These are phyloP conservation scores for Chlorella ohadii DNA, from an alignment of 139 green algal species.

Conservation along the genomic window DNA sequence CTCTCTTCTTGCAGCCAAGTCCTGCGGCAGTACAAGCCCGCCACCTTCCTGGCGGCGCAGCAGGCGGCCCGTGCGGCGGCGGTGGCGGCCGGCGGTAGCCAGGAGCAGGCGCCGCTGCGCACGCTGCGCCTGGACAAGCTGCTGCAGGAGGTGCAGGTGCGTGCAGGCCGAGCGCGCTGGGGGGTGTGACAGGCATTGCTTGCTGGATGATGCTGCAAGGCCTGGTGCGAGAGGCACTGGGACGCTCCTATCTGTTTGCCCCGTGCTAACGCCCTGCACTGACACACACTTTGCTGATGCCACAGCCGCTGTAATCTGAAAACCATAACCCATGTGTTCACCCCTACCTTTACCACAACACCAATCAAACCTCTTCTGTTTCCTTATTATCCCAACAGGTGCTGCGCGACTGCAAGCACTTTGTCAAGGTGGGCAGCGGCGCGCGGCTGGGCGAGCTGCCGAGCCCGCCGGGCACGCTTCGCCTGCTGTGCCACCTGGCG, in stretches of 20 bases:
- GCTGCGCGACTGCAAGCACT: conserved; percentile 88
- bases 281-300: no score
- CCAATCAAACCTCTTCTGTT: no score
- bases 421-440: conserved; percentile 84
- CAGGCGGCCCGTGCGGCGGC: conserved; percentile 10
- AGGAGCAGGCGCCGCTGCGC: conserved; percentile 10
- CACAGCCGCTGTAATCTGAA: no score
- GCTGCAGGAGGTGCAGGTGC: conserved; percentile 31
- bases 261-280: no score
- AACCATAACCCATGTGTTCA: no score
- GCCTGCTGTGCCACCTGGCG: conserved; percentile 27
- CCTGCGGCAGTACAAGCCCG: conserved; percentile 65
- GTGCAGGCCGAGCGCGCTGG: no score
- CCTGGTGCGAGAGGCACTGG: no score
- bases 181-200: neutral
- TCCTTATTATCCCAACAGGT: no score
- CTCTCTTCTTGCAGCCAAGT: conserved; percentile 30
- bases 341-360: no score
- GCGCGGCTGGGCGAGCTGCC: conserved; percentile 12
- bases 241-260: no score
- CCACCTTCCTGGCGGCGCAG: neutral
- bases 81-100: neutral
- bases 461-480: conserved; percentile 1
- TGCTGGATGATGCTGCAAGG: no score
- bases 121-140: conserved; percentile 25